Evolutionary conservation across 1,284 basidiomycete species (phyloP).

Genomic region (Phlebopus sp.): DNA sequence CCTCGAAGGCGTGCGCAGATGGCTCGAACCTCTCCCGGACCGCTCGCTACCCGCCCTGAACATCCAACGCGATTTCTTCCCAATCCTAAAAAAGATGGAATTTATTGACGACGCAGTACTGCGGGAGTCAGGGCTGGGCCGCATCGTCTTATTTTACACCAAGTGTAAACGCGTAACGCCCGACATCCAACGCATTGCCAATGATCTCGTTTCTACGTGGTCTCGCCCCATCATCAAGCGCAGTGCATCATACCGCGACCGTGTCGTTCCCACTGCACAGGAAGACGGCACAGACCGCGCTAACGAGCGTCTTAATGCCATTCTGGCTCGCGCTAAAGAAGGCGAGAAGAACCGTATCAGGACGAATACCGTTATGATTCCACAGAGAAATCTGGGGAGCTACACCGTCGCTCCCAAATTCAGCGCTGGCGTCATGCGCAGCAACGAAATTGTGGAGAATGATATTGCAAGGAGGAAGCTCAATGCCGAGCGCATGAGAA

Average conservation of each 20-base stretch:
- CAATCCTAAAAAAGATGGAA: conserved; percentile 82
- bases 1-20: conserved; percentile 85
- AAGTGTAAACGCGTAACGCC: conserved; percentile 88
- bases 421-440: conserved; percentile 47
- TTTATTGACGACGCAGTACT: conserved; percentile 90
- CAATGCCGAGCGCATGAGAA: conserved; percentile 67
- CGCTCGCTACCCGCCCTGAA: conserved; percentile 91
- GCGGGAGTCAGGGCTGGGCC: conserved; percentile 91
- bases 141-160: conserved; percentile 93
- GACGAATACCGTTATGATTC: conserved; percentile 78
- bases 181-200: conserved; percentile 77
- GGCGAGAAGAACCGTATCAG: conserved; percentile 63
- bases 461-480: conserved; percentile 69
- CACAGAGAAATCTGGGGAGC: conserved; percentile 62
- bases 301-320: conserved; percentile 61
- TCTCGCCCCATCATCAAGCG: conserved; percentile 94
- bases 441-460: conserved; percentile 52
- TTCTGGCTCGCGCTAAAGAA: conserved; percentile 67
- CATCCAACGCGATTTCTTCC: conserved; percentile 92
- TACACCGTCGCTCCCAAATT: conserved; percentile 72
- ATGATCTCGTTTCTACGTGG: conserved; percentile 85
- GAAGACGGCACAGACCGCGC: conserved; percentile 36
- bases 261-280: conserved; percentile 56
- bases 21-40: conserved; percentile 95
- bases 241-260: conserved; percentile 80